Evolutionary conservation across 176 grass and related monocot genomes (phyloP), one percentile per base, ranked within the genome.

Genomic region (Triticum dicoccoides): DNA sequence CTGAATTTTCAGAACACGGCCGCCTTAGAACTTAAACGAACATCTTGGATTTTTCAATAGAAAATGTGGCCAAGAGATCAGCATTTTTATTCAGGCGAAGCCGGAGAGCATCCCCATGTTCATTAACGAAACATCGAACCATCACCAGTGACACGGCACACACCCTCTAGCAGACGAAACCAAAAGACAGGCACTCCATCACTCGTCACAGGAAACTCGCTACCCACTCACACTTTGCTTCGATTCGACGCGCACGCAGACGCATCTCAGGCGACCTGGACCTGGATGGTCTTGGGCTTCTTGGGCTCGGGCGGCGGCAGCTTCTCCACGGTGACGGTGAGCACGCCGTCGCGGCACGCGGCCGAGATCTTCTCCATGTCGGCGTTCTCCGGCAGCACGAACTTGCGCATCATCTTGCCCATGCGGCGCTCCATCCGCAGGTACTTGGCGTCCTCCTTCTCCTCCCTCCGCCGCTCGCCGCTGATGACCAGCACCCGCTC

Each of bases 371-470:
- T 85, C 61, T 97, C 88, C 62, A 91, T 49, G 89, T 97, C 77
- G 15, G 92, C 90, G 62, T 92, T 94, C 23, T 92, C 88, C 0
- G 88, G 95, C 0, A 97, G 90, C 72, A 85, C 74, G 86, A 94
- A 97, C 83, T 92, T 91, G 81, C 95, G 90, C 95, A 97, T 92
- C 86, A 94, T 75, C 73, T 94, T 97, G 10, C 95, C 95, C 92
- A 97, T 91, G 74, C 88, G 87, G 2, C 95, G 78, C 84, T 97
- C 95, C 90, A 94, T 92, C 29, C 90, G 79, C 77, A 97, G 88
- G 89, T 89, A 97, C 88, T 79, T 97, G 42, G 82, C 84, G 29
- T 82, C 91, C 75, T 93, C 91, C 76, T 91, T 89, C 84, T 97
- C 92, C 90, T 94, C 91, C 24, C 77, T 70, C 69, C 81, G 83